Evolutionary conservation across 768 basidiomycete species (phyloP).

Genomic region (Hericium coralloides): DNA sequence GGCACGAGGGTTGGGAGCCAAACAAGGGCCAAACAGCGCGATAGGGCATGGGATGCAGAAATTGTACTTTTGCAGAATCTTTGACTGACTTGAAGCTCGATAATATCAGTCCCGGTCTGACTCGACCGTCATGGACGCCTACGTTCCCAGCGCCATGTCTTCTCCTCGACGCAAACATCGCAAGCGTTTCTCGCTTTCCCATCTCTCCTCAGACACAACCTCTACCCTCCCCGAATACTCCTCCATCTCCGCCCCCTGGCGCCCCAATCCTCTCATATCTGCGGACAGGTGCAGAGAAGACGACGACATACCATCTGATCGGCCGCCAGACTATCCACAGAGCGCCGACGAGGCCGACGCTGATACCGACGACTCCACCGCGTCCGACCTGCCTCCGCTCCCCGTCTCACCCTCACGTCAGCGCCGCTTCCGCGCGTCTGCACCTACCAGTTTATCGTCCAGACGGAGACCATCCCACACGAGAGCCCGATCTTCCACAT

Average conservation of each 20-base stretch:
- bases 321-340: constrained; percentile 68
- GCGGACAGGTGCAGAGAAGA: constrained; percentile 12
- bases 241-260: constrained; percentile 17
- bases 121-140: not conserved
- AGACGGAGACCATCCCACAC: constrained; percentile 18
- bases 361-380: constrained; percentile 42
- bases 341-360: constrained; percentile 72
- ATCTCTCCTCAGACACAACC: constrained; percentile 59
- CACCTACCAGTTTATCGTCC: constrained; percentile 11
- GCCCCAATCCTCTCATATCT: not conserved
- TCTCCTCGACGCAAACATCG: constrained; percentile 30
- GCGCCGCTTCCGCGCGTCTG: not conserved
- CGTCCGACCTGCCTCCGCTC: constrained; percentile 24
- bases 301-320: constrained; percentile 36
- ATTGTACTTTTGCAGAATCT: no score
- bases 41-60: no score
- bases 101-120: not conserved
- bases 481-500: constrained; percentile 11
- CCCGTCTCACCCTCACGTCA: constrained; percentile 22
- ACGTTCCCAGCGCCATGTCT: constrained; percentile 10
- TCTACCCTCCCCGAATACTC: constrained; percentile 59
- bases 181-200: constrained; percentile 47
- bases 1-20: no score
- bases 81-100: no score
- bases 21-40: no score